Conservation (phyloP, 2,329 filamentous ascomycete species). For the Kalaharituber pfeilii region DNA sequence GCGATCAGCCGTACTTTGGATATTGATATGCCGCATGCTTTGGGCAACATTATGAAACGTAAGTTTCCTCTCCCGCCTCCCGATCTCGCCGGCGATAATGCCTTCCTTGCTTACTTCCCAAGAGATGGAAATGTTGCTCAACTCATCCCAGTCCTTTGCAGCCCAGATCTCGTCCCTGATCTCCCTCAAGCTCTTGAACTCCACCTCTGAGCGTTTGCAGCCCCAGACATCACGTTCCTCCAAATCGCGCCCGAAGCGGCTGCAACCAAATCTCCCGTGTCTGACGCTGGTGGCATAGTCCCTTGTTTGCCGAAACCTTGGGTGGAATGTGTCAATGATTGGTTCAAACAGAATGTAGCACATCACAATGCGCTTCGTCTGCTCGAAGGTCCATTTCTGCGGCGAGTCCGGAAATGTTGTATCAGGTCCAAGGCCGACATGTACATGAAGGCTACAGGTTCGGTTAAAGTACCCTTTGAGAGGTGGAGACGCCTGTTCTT, state of each 20-base stretch:
- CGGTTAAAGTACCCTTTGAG: neutral
- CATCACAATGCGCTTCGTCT: neutral
- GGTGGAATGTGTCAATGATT: neutral
- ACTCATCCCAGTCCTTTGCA: neutral
- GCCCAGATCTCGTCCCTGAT: neutral
- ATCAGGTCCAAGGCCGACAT: no score
- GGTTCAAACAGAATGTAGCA: neutral
- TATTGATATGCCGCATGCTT: no score
- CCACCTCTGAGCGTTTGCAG: neutral
- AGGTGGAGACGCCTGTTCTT: neutral
- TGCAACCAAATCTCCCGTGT: neutral
- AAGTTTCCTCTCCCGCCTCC: neutral
- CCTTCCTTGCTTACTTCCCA: no score
- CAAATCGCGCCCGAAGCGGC: neutral
- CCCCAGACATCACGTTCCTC: neutral
- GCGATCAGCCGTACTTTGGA: neutral
- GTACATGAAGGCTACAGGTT: neutral
- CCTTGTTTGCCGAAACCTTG: neutral
- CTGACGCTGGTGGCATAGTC: neutral
- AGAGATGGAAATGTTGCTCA: neutral
- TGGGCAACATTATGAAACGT: no score
- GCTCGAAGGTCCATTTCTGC: neutral
- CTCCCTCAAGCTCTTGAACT: neutral
- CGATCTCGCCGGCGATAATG: no score
- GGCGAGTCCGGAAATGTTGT: no score